Evolutionary conservation across 2,329 filamentous ascomycete genomes (phyloP), one percentile per base, ranked within the genome.

Genomic region (Taxawa tesnikishii): DNA sequence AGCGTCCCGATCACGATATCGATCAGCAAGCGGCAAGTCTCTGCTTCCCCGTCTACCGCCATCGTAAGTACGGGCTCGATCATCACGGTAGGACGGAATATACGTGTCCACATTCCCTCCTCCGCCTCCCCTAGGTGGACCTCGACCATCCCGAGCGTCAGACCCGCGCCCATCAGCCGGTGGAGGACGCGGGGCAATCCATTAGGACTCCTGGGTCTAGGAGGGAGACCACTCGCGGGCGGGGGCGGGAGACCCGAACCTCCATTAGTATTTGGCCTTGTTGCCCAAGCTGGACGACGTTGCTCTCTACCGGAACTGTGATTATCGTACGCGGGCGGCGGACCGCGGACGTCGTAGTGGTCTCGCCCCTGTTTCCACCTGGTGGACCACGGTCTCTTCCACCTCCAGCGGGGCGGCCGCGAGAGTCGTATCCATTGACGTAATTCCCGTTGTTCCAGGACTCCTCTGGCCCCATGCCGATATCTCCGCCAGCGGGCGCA

Each of bases 401-500:
- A 15, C 33, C 42, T 9, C 34, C 38, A 4, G 45, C 38, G 18
- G 48, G 43, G 13, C 43, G 43, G 23, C 40, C 38, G 26, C 43
- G 38, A 11, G 46, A 45, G 19, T 41, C 41, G 24, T 49, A 47
- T n/a, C 46, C 45, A 25, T 47, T 43, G 13, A 45, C 47, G 26
- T 49, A 48, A 13, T 37, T 31, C 11, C 30, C 31, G 13, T 36
- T 29, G 50, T 2, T 55, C 59, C 19, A 54, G 46, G 23, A 56
- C 41, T 74, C 69, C 38, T 73, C 70, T 7, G 68, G 64, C 8
- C 68, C 73, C 47, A 84, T 75, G 10, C 88, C 88, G 3, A 94
- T 85, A 1, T 83, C 85, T 4, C 84, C 88, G 9, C 87, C 88
- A 44, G 88, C 85, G 0, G 90, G 90, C 1, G 88, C 90, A 9